Base-by-base conservation (phyloP, 257 asterid genomes). In the Thymus mandschuricus region DNA sequence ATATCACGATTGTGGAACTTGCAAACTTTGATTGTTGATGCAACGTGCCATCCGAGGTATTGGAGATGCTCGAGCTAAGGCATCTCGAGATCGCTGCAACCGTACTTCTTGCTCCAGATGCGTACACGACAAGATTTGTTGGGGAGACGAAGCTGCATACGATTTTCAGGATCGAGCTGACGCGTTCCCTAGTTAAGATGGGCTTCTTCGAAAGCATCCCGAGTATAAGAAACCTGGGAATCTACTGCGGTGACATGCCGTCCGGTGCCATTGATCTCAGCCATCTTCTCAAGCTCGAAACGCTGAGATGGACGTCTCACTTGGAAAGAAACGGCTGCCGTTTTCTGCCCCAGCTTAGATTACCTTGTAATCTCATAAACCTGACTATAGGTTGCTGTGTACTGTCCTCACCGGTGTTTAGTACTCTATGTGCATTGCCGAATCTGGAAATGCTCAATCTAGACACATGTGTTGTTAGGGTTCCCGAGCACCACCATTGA, bases 371-470 rank as follows among this genome's bases (percentile, higher is more conserved):
- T 44, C 49, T 44, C 9, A 44, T 2, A 44, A 8, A 10, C 11
- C 11, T 44, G 1, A 5, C 0, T 44, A 11, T 44, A 3, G 2
- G 0, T 6, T 8, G 2, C 49, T 0, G 49, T 7, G 3, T 6
- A 44, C 0, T 1, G 3, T 8, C 13, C 3, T 2, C 12, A 6
- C 12, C 1, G 1, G 8, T 44, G 49, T 44, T 43, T 0, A 43
- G 9, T 15, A n/a, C 29, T 35, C 29, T 76, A 6, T 68, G 69
- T 7, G 31, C 2, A 12, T 43, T 71, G 44, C 69, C 74, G 0
- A 59, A 70, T 50, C 65, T 71, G 38, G 60, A 76, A 65, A 29
- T 65, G 9, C 77, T 76, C 2, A 57, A 70, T 40, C n/a, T 76
- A 11, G 12, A 28, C 15, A 1, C 3, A 1, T 12, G n/a, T n/a